Evolutionary conservation across 805 yeast species (phyloP).

Genomic region (Pachysolen tannophilus): DNA sequence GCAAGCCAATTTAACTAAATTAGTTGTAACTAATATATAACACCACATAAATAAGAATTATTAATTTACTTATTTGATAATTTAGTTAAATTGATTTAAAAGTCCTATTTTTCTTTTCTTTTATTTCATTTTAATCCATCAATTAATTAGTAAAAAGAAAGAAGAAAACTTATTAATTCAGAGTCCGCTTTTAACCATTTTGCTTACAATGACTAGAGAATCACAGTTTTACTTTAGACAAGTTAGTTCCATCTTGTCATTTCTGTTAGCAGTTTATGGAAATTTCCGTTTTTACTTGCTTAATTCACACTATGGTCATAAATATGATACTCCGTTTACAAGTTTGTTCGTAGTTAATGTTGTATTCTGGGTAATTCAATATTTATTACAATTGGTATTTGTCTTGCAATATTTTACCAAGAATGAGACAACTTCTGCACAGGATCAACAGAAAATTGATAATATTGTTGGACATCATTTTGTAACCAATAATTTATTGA

Average conservation of each 20-base stretch:
- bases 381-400: slow-evolving; percentile 44
- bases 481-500: slow-evolving; percentile 49
- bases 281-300: slow-evolving; percentile 51
- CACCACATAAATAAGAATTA: no score
- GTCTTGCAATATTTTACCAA: slow-evolving; percentile 34
- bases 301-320: slow-evolving; percentile 34
- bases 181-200: no score
- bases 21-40: no score
- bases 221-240: slow-evolving; percentile 23
- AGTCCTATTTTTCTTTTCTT: no score
- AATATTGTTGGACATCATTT: slow-evolving; percentile 52
- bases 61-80: no score
- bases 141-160: no score
- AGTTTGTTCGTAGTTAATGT: slow-evolving; percentile 40
- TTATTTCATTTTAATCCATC: no score
- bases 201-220: slow-evolving; percentile 12
- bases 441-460: slow-evolving; percentile 24
- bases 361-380: slow-evolving; percentile 51
- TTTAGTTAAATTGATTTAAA: no score
- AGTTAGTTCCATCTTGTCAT: slow-evolving; percentile 42
- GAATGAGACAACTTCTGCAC: slow-evolving; percentile 12
- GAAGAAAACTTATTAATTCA: no score
- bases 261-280: slow-evolving; percentile 48
- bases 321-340: slow-evolving; percentile 63
- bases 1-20: no score